Base-by-base conservation (phyloP, 73 alveolate species). In the Paramecium bursaria region DNA sequence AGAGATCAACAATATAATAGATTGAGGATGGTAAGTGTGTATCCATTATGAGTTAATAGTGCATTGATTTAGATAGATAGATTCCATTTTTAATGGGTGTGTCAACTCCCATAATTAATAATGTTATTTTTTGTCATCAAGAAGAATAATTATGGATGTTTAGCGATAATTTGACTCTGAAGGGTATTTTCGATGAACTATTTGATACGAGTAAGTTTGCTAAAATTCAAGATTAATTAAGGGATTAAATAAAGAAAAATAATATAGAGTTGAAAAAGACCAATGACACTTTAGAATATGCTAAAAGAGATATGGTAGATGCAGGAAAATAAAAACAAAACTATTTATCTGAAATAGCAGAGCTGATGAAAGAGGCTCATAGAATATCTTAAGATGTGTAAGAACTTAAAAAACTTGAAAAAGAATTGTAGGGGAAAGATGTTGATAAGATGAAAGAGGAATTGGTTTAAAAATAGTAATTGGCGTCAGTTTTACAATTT, bases 141-240 rank as follows among this genome's bases (percentile, higher is more conserved):
- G 99, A 97, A 85, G 99, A 97, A 67, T 85, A 93, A 33, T 86
- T 94, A 29, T 97, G 99, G 99, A 98, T 98, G 50, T 97, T 97
- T 85, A 85, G 97, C 74, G 99, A 97, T 57, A 88, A 93, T 23
- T 90, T 97, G 13, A 94, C 94, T 82, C 85, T 97, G 53, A 97
- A 97, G 87, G 93, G 94, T 80, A 95, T 97, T 1, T 97, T 97
- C 86, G 99, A 97, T 89, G 99, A 97, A 90, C 91, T 97, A 1
- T 97, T 97, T 61, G 98, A 94, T 46, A 97, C 99, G 4, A 95
- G 96, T 1, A 91, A 94, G 75, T 95, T 91, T 57, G 92, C 96
- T 27, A 96, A 93, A 67, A 96, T 98, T 30, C 86, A 92, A 48
- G 92, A 48, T 25, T 96, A 90, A 74, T 55, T 95, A 73, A 92